Evolutionary conservation across 192 early-diverging fungal species (phyloP), one percentile per base, ranked within the genome.

Genomic region (Paraglomus occultum): DNA sequence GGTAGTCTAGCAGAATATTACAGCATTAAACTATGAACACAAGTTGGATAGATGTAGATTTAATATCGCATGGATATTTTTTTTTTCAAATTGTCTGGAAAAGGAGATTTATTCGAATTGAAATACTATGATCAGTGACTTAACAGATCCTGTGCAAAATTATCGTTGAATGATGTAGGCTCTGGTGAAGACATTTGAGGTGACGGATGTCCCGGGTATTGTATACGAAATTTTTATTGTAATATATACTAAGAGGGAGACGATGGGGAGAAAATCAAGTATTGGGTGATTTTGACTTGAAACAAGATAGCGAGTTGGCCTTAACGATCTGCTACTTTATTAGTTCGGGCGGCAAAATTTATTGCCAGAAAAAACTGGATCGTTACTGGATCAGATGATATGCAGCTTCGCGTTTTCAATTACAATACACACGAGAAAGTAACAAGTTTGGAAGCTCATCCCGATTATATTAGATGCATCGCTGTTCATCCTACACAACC

Each of bases 361-460:
- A 91, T 99, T 74, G 83, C 95, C 14, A 87, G 97, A 65, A 99
- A 99, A 84, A 94, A 92, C 77, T 99, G 95, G 91, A 82, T 99
- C 43, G 83, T 98, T 50, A 88, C 95, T 10, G 97, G 97, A 45
- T 92, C 94, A 8, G 97, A 99, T 75, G 97, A 99, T 80, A 94
- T 95, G 88, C 94, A 96, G 71, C 77, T 98, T 73, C 87, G 91
- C 12, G 95, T 99, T 51, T 99, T 92, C 90, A 99, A 99, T 89
- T 99, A 99, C 87, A 97, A 98, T 79, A 99, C 97, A 43, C 93
- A 94, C 78, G 97, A 99, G 78, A 97, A 97, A 71, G 91, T 99
- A 15, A 87, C 89, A 17, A 88, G 90, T 45, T 97, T 97, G 77
- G 95, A 98, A 66, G 97, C 94, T 17, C 97, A 99, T 74, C 83